Evolutionary conservation across 148 eudicot species (phyloP), one percentile per base, ranked within the genome.

Genomic region (Rhododendron henanense): DNA sequence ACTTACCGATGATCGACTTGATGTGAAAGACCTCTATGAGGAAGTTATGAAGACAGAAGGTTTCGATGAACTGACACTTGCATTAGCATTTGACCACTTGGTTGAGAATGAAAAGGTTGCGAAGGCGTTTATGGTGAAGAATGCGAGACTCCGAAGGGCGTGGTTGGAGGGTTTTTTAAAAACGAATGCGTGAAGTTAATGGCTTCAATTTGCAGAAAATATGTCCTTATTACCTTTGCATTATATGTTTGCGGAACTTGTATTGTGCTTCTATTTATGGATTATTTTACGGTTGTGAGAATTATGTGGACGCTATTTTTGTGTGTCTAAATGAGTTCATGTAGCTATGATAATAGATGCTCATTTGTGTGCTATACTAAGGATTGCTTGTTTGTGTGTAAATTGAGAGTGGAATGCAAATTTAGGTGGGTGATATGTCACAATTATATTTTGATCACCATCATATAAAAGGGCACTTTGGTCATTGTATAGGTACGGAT

Each of bases 121-220:
- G 1, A 19, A 78, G 50, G 81, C 13, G 9, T 78, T 79, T 28
- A 79, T 6, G 89, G 85, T 57, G 86, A 74, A 11, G 53, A 80
- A 55, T 74, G 83, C 33, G 84, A 88, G 65, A 84, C 90, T 45
- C n/a, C 82, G 19, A 84, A 75, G 15, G 90, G 84, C 81, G 59
- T 57, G 69, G 61, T 86, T 31, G 48, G 84, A 18, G 89, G 78
- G 41, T 45, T 81, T 75, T 86, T 74, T 65, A 89, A 67, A n/a
- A 2, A 25, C 9, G 11, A 25, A 65, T 10, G 14, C 33, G 33
- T 65, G 33, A 65, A 33, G 35, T 33, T 33, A 33, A 33, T 33
- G 35, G 35, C 35, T 33, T 33, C 35, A 33, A 33, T 33, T 33
- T 33, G 35, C 35, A 33, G 35, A 33, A 33, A 33, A 33, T 33